Conservation (phyloP, 331 rosid species). For the Phaseolus coccineus region DNA sequence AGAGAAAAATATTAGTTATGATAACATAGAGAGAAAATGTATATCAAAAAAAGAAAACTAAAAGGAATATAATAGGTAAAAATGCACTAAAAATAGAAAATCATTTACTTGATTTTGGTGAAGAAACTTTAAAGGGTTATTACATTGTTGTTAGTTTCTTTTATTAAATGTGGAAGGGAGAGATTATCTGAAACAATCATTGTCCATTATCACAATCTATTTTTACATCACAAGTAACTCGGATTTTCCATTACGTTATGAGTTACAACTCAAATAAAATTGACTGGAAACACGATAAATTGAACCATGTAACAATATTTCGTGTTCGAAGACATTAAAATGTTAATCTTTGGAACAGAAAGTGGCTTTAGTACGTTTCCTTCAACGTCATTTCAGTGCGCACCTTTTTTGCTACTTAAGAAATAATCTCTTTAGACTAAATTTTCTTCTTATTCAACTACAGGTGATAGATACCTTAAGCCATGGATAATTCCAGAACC, state of each 20-base stretch:
- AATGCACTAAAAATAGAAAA: no score
- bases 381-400: neutral
- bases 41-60: no score
- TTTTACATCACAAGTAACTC: neutral
- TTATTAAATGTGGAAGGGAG: neutral
- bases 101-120: no score
- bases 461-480: slow-evolving; percentile 82
- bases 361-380: neutral
- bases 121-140: no score
- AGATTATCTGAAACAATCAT: neutral
- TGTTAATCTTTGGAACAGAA: neutral
- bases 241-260: neutral
- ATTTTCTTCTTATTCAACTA: slow-evolving; percentile 45
- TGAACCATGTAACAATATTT: neutral
- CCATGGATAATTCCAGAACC: slow-evolving; percentile 88
- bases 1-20: no score
- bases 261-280: neutral
- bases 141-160: neutral
- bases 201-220: neutral
- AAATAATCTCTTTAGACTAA: slow-evolving; percentile 9
- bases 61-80: no score
- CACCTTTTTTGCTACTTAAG: neutral
- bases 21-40: no score
- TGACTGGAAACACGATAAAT: neutral
- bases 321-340: neutral